Conservation (phyloP, 345 rosid genomes). For the Brassica incana region DNA sequence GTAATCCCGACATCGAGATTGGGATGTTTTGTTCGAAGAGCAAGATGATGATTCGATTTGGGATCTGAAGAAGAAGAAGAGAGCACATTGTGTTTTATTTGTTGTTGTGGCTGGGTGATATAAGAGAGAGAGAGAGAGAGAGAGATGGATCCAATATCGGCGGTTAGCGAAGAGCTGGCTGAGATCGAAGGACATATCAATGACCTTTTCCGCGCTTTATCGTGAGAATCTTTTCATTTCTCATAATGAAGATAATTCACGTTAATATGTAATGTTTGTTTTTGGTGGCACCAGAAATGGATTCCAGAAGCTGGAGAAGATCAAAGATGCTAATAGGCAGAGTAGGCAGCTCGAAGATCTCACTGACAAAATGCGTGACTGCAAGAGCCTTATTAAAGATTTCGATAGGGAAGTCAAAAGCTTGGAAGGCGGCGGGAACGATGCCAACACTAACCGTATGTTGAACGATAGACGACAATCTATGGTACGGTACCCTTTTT, state of each 20-base stretch:
- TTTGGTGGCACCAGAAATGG: constrained; percentile 58
- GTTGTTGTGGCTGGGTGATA: not conserved
- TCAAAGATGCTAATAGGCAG: constrained; percentile 87
- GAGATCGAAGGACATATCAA: constrained; percentile 84
- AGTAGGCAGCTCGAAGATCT: constrained; percentile 96
- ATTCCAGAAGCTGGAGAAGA: constrained; percentile 92
- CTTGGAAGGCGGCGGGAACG: constrained; percentile 56
- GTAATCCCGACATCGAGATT: constrained; percentile 11
- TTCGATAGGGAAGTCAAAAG: constrained; percentile 82
- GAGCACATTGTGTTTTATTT: not conserved
- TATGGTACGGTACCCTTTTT: constrained; percentile 46
- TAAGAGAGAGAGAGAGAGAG: not conserved
- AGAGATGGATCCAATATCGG: constrained; percentile 60
- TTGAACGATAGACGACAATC: constrained; percentile 85
- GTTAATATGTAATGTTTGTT: not conserved
- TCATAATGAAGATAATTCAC: not conserved
- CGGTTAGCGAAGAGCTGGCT: constrained; percentile 80
- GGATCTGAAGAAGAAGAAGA: constrained; percentile 25
- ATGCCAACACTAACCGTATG: constrained; percentile 60
- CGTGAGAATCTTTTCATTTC: constrained; percentile 49
- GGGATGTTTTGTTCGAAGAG: constrained; percentile 12
- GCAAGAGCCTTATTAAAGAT: constrained; percentile 96
- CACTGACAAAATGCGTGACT: constrained; percentile 90
- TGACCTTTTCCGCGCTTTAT: constrained; percentile 81
- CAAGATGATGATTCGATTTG: constrained; percentile 8